Percentiles rank a stretch among this genome's conserved stretches.
phyloP scores from a whole-genome alignment of 805 yeast species.

The Teunomyces stri region DNA sequence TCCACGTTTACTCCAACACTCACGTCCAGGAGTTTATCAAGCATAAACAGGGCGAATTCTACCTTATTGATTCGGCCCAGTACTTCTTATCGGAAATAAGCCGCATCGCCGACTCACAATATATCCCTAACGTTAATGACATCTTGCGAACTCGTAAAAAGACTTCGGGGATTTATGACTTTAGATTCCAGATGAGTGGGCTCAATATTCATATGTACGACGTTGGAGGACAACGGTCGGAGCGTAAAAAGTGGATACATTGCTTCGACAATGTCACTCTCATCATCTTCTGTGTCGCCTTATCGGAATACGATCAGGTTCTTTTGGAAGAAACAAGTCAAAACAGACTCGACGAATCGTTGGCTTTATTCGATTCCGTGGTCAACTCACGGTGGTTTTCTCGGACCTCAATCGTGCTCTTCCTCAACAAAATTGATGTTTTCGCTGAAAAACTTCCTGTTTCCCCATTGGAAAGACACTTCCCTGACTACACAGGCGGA shows the following conservation, averaged over 20 bases:
- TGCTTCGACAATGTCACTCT: conserved; percentile 91
- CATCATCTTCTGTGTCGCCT: conserved; percentile 86
- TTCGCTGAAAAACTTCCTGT: conserved; percentile 80
- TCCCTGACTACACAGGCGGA: conserved; percentile 93
- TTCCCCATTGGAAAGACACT: conserved; percentile 77
- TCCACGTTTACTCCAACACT: conserved; percentile 53
- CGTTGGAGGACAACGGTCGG: conserved; percentile 95
- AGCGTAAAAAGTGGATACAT: conserved; percentile 96
- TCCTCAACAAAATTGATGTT: conserved; percentile 86
- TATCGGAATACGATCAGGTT: conserved; percentile 88
- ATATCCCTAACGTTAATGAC: conserved; percentile 73
- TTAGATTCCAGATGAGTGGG: conserved; percentile 69
- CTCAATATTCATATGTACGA: conserved; percentile 54
- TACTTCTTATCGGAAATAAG: conserved; percentile 70
- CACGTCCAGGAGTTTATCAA: conserved; percentile 57
- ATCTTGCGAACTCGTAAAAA: conserved; percentile 84
- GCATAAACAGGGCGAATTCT: conserved; percentile 65
- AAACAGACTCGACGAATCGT: conserved; percentile 42
- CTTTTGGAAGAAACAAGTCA: conserved; percentile 49
- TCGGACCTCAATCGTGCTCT: conserved; percentile 79
- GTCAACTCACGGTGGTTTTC: conserved; percentile 92
- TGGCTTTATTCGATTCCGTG: conserved; percentile 83
- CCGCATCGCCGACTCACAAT: conserved; percentile 57
- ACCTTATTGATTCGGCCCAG: conserved; percentile 80
- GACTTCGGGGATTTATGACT: conserved; percentile 89